These are phyloP conservation scores for Capsella bursapastoris DNA, from an alignment of 345 rosid species.

Conservation along the genomic window DNA sequence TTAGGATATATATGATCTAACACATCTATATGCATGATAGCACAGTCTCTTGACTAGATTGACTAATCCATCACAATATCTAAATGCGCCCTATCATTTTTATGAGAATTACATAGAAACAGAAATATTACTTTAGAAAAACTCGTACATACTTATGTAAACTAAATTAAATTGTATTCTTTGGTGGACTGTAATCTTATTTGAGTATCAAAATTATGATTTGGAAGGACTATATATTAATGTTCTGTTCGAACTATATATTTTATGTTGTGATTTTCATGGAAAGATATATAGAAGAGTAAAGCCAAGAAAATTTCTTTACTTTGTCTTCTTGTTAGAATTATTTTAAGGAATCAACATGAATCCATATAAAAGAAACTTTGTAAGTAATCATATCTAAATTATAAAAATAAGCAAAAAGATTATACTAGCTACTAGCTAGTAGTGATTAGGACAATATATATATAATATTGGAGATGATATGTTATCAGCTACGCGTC, in stretches of 20 bases:
- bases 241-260: not conserved
- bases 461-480: conserved; percentile 2
- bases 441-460: not conserved
- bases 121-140: no score
- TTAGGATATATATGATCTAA: no score
- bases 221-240: not conserved
- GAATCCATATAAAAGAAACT: not conserved
- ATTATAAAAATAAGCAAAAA: not conserved
- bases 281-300: not conserved
- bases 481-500: conserved; percentile 2
- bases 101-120: no score
- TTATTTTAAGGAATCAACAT: conserved; percentile 1
- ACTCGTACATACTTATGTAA: not conserved
- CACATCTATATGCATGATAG: no score
- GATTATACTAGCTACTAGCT: not conserved
- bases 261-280: not conserved
- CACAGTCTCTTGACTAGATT: no score
- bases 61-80: no score
- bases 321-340: not conserved
- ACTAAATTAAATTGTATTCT: not conserved
- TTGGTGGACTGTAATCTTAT: not conserved
- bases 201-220: not conserved
- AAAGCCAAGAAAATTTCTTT: not conserved
- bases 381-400: not conserved
- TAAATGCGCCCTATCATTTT: no score